Evolutionary conservation across 441 rosid genomes (phyloP), one percentile per base, ranked within the genome.

Genomic region (Manihot esculenta): DNA sequence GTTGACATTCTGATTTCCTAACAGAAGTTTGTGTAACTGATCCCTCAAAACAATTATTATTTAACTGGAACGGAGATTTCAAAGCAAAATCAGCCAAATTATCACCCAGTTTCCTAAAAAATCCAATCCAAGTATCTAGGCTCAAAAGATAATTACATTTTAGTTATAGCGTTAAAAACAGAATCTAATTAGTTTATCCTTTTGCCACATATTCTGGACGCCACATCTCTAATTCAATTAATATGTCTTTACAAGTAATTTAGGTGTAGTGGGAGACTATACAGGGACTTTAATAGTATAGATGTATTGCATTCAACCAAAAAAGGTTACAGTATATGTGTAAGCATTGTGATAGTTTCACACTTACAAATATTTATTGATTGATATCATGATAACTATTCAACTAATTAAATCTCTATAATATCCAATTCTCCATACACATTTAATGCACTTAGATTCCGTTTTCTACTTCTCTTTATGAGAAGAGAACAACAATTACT

Each of bases 31-130:
- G 30, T 33, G 33, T 41, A 70, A 7, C 18, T 20, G 48, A 33
- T 20, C 35, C 45, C 56, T 23, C 17, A 58, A 30, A 58, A 47
- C 49, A 30, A 45, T 35, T 45, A 23, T 47, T n/a, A 44, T 3
- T 23, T 24, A 64, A 24, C 42, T n/a, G 58, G 18, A 49, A 65
- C 18, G 24, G 10, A 17, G 49, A 50, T 50, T 44, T 49, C n/a
- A 27, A 7, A 12, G 30, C 48, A 35, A 35, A 35, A 5, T 8
- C 47, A 8, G 26, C 14, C 26, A 64, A 48, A 0, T 27, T 33
- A 57, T 58, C 4, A 21, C 66, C 49, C 48, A 8, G 33, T 70
- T 49, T 51, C 61, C 26, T 62, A 54, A 17, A 51, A 61, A 50
- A 17, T 1, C 1, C 2, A 33, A 24, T 4, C 51, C 10, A 17